These are phyloP conservation scores for Amoebophrya sp. DNA, from an alignment of 169 alveolate species.

Conservation along the genomic window DNA sequence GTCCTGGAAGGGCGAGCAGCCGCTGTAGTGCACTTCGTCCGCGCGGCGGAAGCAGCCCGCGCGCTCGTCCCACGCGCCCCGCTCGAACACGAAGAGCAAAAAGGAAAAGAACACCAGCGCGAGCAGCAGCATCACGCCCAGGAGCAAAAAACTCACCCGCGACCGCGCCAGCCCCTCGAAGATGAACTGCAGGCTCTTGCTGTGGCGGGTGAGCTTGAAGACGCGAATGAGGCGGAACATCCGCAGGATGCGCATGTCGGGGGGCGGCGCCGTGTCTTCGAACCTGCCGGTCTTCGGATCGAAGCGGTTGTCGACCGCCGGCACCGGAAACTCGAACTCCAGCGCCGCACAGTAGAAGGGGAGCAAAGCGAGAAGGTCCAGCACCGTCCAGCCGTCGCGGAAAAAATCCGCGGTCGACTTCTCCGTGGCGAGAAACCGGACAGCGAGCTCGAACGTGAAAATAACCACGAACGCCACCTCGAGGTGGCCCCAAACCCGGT, in stretches of 20 bases:
- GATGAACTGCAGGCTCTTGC: background rate
- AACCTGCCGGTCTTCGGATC: background rate
- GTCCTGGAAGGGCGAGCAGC: background rate
- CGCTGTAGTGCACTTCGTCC: background rate
- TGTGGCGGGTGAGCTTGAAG: background rate
- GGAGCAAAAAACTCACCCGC: background rate
- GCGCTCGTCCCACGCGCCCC: too few relatives aligned
- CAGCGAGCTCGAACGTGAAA: background rate
- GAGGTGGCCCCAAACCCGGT: background rate
- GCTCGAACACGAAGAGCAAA: too few relatives aligned
- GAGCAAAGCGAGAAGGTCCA: background rate
- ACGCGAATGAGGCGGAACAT: background rate
- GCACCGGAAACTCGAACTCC: background rate
- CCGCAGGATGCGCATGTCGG: background rate
- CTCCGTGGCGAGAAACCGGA: background rate
- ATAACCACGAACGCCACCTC: background rate
- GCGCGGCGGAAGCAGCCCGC: too few relatives aligned
- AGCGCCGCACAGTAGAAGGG: background rate
- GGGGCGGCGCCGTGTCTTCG: background rate
- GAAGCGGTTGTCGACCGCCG: background rate
- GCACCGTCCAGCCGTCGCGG: background rate
- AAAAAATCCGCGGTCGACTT: background rate
- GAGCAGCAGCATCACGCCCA: background rate
- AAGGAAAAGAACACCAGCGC: background rate
- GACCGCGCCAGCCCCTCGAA: background rate